phyloP scores from a whole-genome alignment of 2,329 filamentous ascomycete genomes.

The Nannizzia gypsea region DNA sequence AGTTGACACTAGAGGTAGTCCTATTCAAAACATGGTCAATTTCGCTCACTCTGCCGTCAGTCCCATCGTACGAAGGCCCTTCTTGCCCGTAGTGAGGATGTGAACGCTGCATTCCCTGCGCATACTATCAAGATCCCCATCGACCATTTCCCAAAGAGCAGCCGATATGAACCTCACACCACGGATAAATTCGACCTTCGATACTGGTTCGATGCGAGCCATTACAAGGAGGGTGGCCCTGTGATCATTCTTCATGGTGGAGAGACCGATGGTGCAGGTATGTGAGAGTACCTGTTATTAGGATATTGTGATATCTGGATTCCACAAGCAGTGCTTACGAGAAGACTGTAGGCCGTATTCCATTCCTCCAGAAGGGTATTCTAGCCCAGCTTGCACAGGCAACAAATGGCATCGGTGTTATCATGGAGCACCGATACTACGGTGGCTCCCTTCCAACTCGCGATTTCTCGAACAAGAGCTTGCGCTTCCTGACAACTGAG shows the following conservation, averaged over 20 bases:
- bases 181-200: constrained; percentile 56
- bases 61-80: not conserved
- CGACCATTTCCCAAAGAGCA: constrained; percentile 76
- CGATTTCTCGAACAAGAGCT: constrained; percentile 55
- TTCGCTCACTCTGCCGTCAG: not conserved
- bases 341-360: constrained; percentile 43
- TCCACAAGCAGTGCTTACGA: not conserved
- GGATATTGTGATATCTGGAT: not conserved
- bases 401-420: constrained; percentile 62
- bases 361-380: constrained; percentile 67
- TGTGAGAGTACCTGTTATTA: not conserved
- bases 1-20: not conserved
- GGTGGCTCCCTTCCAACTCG: constrained; percentile 59
- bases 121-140: constrained; percentile 48
- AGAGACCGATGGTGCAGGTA: constrained; percentile 46
- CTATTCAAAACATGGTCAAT: not conserved
- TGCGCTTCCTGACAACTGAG: constrained; percentile 73
- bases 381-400: constrained; percentile 57
- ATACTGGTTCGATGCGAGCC: constrained; percentile 71
- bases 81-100: constrained; percentile 10
- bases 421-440: constrained; percentile 83
- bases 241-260: constrained; percentile 67
- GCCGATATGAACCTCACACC: constrained; percentile 63
- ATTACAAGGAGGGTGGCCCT: constrained; percentile 66
- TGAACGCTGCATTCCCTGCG: constrained; percentile 31